Base-by-base conservation (phyloP, 331 rosid genomes). In the Malus hybrid region DNA sequence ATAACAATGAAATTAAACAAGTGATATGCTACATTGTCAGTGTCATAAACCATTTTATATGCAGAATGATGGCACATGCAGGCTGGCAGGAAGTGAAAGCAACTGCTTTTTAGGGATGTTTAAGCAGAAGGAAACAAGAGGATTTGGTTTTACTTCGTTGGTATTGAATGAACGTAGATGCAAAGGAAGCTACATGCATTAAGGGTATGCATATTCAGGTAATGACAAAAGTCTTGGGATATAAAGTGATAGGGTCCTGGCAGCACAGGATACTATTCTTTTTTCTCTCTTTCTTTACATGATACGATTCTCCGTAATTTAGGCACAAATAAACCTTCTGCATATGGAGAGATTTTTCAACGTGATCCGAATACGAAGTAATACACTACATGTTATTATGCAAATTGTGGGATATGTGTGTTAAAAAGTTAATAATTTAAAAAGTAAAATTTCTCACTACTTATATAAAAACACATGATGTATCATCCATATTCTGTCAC, bases 301-400 rank as follows among this genome's bases (percentile, higher is more conserved):
- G 18, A 67, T 36, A 36, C 12, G 71, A 67, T 36, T n/a, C 54
- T 36, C 54, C 1, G 5, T 34, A 66, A 1, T 11, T 10, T 27
- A 34, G 29, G 52, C 13, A 33, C 31, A 67, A 36, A 33, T 15
- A 18, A 67, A 67, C 54, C 31, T 67, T 36, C 10, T 11, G 7
- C 6, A 20, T 10, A 31, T 32, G 13, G 15, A 11, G 50, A 42
- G 4, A 42, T 42, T 42, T 42, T 42, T 42, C 0, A 10, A 42
- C 0, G 1, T 1, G 13, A 42, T 1, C 0, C 0, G 46, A 42
- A 42, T 1, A 42, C 0, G 4, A 1, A 0, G 1, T 10, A 0
- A 0, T 42, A 42, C 0, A 10, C 0, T 0, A 42, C 5, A 0
- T 42, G 5, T 42, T 0, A 42, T 10, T 42, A 42, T 42, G 0